Base-by-base conservation (phyloP, 306 rosid genomes). In the Acmispon strigosus region DNA sequence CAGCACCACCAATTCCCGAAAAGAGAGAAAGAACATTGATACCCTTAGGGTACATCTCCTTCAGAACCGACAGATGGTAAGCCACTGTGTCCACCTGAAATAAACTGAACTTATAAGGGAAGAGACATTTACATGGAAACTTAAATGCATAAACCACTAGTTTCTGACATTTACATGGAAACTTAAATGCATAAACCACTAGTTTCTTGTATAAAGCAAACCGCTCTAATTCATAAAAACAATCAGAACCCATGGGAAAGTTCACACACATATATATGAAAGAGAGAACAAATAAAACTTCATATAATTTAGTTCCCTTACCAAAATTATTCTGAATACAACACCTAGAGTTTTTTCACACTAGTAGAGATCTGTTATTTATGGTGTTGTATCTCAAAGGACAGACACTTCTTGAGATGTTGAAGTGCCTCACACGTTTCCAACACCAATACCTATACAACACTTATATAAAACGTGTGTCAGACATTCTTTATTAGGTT, bases 1-100 rank as follows among this genome's bases (percentile, higher is more conserved):
- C 99, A 0, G 96, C 97, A 34, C 99, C 99, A 3, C 99, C 99
- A 1, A 91, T 94, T 39, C 99, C 99, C 15, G 99, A 86, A 80
- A 94, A 94, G 13, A 94, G 96, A 55, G 99, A 91, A 13, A 95
- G 99, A 34, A 94, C 73, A 62, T 94, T 94, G 78, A 94, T 82
- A 22, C 99, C 97, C 10, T 75, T 7, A 0, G 99, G 99, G 73
- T 59, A 95, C 92, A 86, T 58, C n/a, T 85, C 91, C 69, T 87
- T 94, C 75, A 94, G 76, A 14, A 86, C 95, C 3, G 97, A 94
- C 10, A 95, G 78, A 75, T 91, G 97, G 73, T 86, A 95, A 34
- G 99, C 99, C 47, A 95, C 99, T 0, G 99, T 94, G 74, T 94
- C 99, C 44, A 95, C 89, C 97, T 93, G 92, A 67, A 88, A 75